Evolutionary conservation across 345 rosid species (phyloP).

Genomic region (Arabis hirsuta): DNA sequence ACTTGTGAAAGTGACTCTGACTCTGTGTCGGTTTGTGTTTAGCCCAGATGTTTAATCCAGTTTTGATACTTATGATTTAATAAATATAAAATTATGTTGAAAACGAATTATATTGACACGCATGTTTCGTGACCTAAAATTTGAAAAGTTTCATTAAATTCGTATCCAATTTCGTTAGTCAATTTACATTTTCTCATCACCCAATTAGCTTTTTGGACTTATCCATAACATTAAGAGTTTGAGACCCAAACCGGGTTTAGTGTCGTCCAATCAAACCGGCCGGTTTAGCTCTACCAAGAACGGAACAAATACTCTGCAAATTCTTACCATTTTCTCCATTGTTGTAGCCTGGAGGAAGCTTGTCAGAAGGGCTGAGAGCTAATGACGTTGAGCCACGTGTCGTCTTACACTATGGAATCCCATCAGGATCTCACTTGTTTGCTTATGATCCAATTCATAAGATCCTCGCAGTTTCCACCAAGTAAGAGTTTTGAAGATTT

Average conservation of each 20-base stretch:
- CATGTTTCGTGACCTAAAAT: constrained; percentile 28
- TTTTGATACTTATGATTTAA: neutral
- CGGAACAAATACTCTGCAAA: neutral
- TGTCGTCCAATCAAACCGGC: constrained; percentile 13
- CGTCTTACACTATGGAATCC: constrained; percentile 83
- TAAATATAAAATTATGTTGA: constrained; percentile 8
- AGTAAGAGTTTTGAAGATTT: constrained; percentile 46
- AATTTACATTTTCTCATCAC: neutral
- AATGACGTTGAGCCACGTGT: constrained; percentile 79
- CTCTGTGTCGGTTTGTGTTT: constrained; percentile 38
- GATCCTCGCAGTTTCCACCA: constrained; percentile 75
- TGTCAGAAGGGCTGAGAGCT: constrained; percentile 61
- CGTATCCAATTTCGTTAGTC: neutral
- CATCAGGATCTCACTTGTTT: constrained; percentile 65
- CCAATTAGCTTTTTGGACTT: constrained; percentile 9
- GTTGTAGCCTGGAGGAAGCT: constrained; percentile 67
- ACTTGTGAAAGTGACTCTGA: constrained; percentile 22
- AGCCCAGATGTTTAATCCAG: constrained; percentile 32
- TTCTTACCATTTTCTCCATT: neutral
- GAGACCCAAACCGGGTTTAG: constrained; percentile 1
- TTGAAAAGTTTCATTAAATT: constrained; percentile 26
- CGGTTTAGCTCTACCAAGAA: constrained; percentile 8
- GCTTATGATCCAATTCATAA: constrained; percentile 73
- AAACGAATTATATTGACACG: constrained; percentile 23
- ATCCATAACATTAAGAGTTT: constrained; percentile 15